Conservation (phyloP, 2,329 filamentous ascomycete genomes). For the Shiraia bambusicola region DNA sequence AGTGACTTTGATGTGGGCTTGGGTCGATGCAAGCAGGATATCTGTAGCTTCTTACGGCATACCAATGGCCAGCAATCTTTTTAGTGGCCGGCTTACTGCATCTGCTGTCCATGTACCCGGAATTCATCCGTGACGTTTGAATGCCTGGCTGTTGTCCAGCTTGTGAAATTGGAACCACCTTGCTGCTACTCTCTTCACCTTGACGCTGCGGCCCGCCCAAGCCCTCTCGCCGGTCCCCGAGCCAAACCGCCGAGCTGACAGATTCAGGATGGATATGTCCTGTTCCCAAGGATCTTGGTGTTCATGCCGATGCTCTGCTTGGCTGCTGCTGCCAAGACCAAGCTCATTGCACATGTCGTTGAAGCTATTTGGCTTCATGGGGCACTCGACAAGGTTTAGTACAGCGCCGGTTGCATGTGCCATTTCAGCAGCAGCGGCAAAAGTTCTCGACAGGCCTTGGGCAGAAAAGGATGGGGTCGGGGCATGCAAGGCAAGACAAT, state of each 20-base stretch:
- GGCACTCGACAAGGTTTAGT: conserved; percentile 48
- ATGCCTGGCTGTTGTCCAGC: conserved; percentile 8
- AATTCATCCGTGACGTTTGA: conserved; percentile 10
- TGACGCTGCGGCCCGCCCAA: conserved; percentile 54
- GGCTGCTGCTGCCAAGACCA: background rate
- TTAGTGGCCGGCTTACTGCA: background rate
- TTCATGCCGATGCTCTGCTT: conserved; percentile 8
- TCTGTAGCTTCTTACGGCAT: conserved; percentile 12
- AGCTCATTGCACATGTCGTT: too few species aligned
- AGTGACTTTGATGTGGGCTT: conserved; percentile 16
- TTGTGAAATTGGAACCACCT: conserved; percentile 47
- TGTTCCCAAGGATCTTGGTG: conserved; percentile 48
- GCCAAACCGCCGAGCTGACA: conserved; percentile 46
- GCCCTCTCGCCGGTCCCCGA: conserved; percentile 39
- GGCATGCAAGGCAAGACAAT: conserved; percentile 65
- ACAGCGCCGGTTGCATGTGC: conserved; percentile 45
- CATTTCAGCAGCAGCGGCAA: conserved; percentile 64
- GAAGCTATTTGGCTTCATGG: conserved; percentile 8
- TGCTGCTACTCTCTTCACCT: conserved; percentile 44
- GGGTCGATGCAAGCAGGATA: conserved; percentile 9
- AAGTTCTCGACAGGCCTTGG: conserved; percentile 66
- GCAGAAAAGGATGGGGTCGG: conserved; percentile 73
- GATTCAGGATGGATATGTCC: conserved; percentile 51
- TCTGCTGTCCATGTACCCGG: conserved; percentile 1
- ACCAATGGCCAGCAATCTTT: background rate